phyloP scores from a whole-genome alignment of 1,284 basidiomycete genomes.

The Fomes fomentarius region DNA sequence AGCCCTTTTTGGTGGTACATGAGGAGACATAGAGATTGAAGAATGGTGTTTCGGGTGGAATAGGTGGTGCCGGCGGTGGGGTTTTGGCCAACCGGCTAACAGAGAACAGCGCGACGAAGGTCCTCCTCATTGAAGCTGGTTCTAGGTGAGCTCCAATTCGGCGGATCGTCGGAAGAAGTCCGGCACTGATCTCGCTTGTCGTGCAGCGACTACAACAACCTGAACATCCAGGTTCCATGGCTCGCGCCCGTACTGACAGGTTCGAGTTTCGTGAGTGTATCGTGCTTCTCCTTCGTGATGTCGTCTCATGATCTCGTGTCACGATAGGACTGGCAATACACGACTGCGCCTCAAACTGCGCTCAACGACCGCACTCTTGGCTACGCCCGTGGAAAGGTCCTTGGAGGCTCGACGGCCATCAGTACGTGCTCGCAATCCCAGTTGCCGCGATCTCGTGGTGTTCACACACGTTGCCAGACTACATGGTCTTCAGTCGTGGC shows the following conservation, averaged over 20 bases:
- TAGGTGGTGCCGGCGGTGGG: slow-evolving; percentile 4
- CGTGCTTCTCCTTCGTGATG: neutral
- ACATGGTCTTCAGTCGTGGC: slow-evolving; percentile 44
- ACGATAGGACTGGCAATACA: slow-evolving; percentile 29
- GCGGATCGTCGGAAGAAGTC: neutral
- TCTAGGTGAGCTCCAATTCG: slow-evolving; percentile 4
- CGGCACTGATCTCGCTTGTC: neutral
- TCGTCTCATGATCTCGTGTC: too few relatives aligned
- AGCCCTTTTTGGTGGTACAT: too few relatives aligned
- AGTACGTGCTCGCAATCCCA: slow-evolving; percentile 18
- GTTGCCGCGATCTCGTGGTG: slow-evolving; percentile 18
- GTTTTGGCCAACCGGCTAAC: slow-evolving; percentile 43
- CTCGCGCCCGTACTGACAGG: slow-evolving; percentile 3
- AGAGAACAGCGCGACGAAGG: slow-evolving; percentile 52
- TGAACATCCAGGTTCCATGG: slow-evolving; percentile 7
- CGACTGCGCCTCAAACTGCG: slow-evolving; percentile 24
- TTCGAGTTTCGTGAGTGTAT: neutral
- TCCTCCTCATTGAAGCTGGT: slow-evolving; percentile 63
- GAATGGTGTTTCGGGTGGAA: too few relatives aligned
- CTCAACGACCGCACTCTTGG: slow-evolving; percentile 29
- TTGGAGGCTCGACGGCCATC: slow-evolving; percentile 31
- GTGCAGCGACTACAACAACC: slow-evolving; percentile 5
- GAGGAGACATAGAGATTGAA: too few relatives aligned
- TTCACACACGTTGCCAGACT: slow-evolving; percentile 34
- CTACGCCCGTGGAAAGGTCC: slow-evolving; percentile 29